Base-by-base conservation (phyloP, 768 basidiomycete species). In the Agaricus sinodeliciosus region DNA sequence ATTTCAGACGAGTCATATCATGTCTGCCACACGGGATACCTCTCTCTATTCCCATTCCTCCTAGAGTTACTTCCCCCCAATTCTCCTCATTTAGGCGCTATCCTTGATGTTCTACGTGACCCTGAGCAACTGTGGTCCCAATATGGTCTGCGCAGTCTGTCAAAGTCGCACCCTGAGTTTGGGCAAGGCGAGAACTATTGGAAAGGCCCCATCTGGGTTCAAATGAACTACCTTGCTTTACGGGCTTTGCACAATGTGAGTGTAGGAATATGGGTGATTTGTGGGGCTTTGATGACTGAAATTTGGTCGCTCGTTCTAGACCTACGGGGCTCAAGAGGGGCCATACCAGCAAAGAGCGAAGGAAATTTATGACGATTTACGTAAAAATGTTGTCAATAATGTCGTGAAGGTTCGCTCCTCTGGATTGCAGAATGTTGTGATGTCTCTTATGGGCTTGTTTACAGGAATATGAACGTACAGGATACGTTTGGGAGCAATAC, bases 401-500 rank as follows among this genome's bases (percentile, higher is more conserved):
- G 87, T 94, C 18, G 82, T 72, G 57, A 76, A 78, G 68, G 78
- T 78, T 34, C 0, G 31, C 31, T 11, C 7, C 6, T 54, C 27
- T 19, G 13, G 11, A 9, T 43, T 44, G 41, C 40, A 39, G n/a
- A 40, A 37, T 31, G 3, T 18, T 19, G 28, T 27, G 34, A 37
- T 36, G 18, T 4, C 12, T 27, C 42, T 48, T 39, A 49, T 9
- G 11, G 27, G 35, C 35, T 37, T 44, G 26, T 7, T 31, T 46
- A 12, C 59, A 94, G 90, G 92, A 96, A 69, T 96, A 92, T 65
- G 76, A 91, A 62, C 80, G 88, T 26, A 96, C 94, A 3, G 94
- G 93, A 3, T 95, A 92, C 64, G 91, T 92, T 13, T 98, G 94
- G 94, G 94, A 98, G 68, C 95, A 97, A 67, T 98, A 97, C 65